phyloP scores from a whole-genome alignment of 805 yeast species.

The Yarrowia sp. region DNA sequence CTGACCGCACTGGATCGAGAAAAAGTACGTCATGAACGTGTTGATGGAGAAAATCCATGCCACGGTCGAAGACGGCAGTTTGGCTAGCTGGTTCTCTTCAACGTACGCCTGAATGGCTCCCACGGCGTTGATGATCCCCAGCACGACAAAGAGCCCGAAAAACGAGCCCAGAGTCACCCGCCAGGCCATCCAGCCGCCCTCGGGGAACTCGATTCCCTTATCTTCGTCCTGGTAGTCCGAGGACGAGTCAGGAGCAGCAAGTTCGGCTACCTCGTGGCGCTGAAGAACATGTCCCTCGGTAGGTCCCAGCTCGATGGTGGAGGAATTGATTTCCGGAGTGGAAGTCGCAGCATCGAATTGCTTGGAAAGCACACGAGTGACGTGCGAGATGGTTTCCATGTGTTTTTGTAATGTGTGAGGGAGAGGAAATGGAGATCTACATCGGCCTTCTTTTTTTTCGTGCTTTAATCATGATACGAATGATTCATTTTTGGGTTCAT shows the following conservation, averaged over 20 bases:
- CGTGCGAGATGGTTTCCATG: constrained; percentile 28
- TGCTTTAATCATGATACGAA: neutral
- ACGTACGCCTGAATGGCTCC: constrained; percentile 71
- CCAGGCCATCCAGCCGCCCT: constrained; percentile 67
- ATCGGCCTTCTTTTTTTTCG: neutral
- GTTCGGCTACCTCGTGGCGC: constrained; percentile 10
- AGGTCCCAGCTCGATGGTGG: constrained; percentile 30
- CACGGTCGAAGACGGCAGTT: constrained; percentile 56
- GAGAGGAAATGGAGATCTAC: neutral
- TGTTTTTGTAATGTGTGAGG: neutral
- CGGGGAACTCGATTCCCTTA: constrained; percentile 51
- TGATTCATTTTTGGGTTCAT: constrained; percentile 26
- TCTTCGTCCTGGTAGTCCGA: constrained; percentile 32
- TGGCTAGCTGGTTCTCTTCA: constrained; percentile 59
- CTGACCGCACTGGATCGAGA: constrained; percentile 62
- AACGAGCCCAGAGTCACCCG: constrained; percentile 64
- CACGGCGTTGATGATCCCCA: constrained; percentile 64
- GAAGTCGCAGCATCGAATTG: constrained; percentile 1
- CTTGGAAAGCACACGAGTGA: constrained; percentile 23
- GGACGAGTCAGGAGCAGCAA: constrained; percentile 2
- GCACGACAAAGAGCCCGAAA: constrained; percentile 60
- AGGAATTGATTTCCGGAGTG: constrained; percentile 2
- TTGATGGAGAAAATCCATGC: constrained; percentile 72
- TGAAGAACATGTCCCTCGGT: constrained; percentile 30
- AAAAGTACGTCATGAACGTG: constrained; percentile 57